Conservation (phyloP, 345 rosid genomes). For the Acer yangbiense region DNA sequence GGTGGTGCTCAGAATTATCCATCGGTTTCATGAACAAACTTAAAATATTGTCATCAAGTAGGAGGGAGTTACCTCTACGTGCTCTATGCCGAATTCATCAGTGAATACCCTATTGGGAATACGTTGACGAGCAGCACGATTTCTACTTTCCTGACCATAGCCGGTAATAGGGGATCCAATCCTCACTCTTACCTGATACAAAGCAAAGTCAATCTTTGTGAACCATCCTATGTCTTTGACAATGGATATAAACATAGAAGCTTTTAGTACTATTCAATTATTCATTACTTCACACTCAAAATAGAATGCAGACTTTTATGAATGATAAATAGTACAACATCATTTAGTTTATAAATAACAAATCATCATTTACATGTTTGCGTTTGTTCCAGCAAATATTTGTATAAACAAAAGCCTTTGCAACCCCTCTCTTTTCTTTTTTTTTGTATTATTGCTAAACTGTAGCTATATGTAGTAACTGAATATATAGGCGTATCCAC, state of each 20-base stretch:
- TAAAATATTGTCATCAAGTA: neutral
- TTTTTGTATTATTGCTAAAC: neutral
- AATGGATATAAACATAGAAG: neutral
- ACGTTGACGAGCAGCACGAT: slow-evolving; percentile 95
- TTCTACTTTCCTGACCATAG: slow-evolving; percentile 94
- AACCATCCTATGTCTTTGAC: neutral
- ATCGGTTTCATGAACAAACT: neutral
- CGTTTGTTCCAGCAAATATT: neutral
- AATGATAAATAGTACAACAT: slow-evolving; percentile 1
- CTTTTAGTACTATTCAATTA: neutral
- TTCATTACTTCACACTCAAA: neutral
- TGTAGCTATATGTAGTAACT: neutral
- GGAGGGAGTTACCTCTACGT: slow-evolving; percentile 62
- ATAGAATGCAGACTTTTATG: neutral
- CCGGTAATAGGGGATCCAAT: slow-evolving; percentile 97
- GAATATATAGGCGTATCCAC: neutral
- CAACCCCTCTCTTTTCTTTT: neutral
- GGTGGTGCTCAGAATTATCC: neutral
- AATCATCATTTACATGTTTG: neutral
- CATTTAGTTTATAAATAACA: neutral
- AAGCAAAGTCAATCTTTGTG: slow-evolving; percentile 20
- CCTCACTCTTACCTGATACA: slow-evolving; percentile 80
- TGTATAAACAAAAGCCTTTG: neutral
- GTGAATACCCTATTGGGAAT: slow-evolving; percentile 76
- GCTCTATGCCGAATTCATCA: slow-evolving; percentile 97